Evolutionary conservation across 805 yeast genomes (phyloP).

Genomic region (Millerago galiae): DNA sequence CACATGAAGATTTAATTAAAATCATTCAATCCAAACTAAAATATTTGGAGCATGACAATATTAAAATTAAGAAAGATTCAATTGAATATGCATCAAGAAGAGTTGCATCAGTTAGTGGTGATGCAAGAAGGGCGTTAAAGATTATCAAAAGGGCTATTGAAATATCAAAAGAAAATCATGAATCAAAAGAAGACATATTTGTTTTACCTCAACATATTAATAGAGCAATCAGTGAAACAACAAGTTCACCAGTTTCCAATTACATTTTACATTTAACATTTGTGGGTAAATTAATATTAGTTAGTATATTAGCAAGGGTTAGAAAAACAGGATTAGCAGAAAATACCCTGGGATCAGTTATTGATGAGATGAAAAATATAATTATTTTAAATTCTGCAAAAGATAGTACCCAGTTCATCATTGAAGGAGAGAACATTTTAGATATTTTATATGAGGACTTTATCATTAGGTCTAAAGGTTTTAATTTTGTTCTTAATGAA

Average conservation of each 20-base stretch:
- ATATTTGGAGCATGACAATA: conserved; percentile 29
- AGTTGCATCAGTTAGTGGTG: conserved; percentile 95
- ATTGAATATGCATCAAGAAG: conserved; percentile 88
- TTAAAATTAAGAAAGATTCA: conserved; percentile 57
- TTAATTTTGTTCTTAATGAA: conserved; percentile 57
- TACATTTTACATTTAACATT: conserved; percentile 58
- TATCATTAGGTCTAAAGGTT: conserved; percentile 49
- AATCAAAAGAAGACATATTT: conserved; percentile 29
- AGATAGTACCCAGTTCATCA: conserved; percentile 22
- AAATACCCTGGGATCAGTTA: conserved; percentile 63
- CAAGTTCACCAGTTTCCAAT: conserved; percentile 61
- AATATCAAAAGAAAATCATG: conserved; percentile 40
- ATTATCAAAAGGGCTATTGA: conserved; percentile 88
- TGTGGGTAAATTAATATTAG: conserved; percentile 65
- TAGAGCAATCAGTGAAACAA: conserved; percentile 73
- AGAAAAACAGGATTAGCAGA: conserved; percentile 69
- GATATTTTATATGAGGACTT: conserved; percentile 29
- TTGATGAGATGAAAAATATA: conserved; percentile 65
- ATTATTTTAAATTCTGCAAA: conserved; percentile 32
- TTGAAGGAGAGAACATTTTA: conserved; percentile 27
- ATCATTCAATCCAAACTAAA: conserved; percentile 72
- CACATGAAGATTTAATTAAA: conserved; percentile 65
- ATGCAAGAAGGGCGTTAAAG: conserved; percentile 87
- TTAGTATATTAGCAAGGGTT: conserved; percentile 55
- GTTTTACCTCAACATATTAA: conserved; percentile 72